Conservation (phyloP, 2,329 filamentous ascomycete genomes). For the Simplicillium aogashimaense region DNA sequence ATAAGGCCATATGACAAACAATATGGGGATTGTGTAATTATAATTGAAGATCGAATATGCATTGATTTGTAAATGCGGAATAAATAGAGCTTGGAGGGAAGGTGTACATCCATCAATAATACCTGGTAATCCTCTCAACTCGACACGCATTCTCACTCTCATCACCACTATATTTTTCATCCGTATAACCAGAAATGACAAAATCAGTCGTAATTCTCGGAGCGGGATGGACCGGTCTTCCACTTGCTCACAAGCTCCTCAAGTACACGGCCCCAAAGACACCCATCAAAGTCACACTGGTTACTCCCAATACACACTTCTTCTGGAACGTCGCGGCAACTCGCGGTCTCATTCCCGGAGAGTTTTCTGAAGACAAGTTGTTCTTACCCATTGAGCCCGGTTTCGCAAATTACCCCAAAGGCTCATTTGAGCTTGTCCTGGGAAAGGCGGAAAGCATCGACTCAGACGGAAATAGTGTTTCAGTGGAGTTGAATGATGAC, state of each 20-base stretch:
- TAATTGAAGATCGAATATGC: too few relatives aligned
- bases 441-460: conserved; percentile 30
- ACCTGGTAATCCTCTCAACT: too few relatives aligned
- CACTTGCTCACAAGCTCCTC: conserved; percentile 39
- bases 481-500: conserved; percentile 20
- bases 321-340: conserved; percentile 47
- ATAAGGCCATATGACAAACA: too few relatives aligned
- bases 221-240: conserved; percentile 39
- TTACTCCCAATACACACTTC: conserved; percentile 42
- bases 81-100: too few relatives aligned
- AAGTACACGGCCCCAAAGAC: conserved; percentile 33
- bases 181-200: conserved; percentile 23
- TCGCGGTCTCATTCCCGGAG: conserved; percentile 40
- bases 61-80: too few relatives aligned
- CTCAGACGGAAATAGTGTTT: conserved; percentile 22
- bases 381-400: conserved; percentile 33
- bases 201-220: conserved; percentile 43
- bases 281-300: conserved; percentile 39
- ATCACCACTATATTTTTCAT: too few relatives aligned
- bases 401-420: conserved; percentile 32
- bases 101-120: too few relatives aligned
- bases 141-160: too few relatives aligned
- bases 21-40: too few relatives aligned
- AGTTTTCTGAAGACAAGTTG: conserved; percentile 34
- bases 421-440: conserved; percentile 37